Evolutionary conservation across 1,284 basidiomycete genomes (phyloP), one percentile per base, ranked within the genome.

Genomic region (Filobasidium uniguttulatum): DNA sequence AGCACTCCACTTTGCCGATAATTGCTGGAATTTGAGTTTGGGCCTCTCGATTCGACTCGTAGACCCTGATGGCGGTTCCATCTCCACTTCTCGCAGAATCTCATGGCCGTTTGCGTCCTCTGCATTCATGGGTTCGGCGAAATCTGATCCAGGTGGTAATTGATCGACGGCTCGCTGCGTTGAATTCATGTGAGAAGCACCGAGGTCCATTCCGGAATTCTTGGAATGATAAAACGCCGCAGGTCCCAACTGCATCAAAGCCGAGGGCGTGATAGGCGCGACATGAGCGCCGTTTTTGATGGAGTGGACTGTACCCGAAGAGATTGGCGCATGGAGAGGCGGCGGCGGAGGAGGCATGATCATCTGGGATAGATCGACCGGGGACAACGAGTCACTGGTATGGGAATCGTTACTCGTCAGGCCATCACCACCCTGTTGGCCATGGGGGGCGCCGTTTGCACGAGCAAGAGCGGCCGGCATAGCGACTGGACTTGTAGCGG

Each of bases 261-360:
- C 83, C 0, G 85, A 82, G 0, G 87, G 86, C 0, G 87, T 91
- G 47, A 86, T 84, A 5, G 86, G 87, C 9, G 77, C 77, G 41
- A 87, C 25, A 7, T 31, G 30, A 33, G 62, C 63, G 25, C 53
- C 59, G 25, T 43, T 55, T 23, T 44, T 52, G 46, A 49, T 31
- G 50, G 46, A 57, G n/a, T n/a, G n/a, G n/a, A n/a, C n/a, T n/a
- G n/a, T n/a, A n/a, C n/a, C n/a, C n/a, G n/a, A n/a, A n/a, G n/a
- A n/a, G n/a, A n/a, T n/a, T n/a, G n/a, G n/a, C n/a, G n/a, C 12
- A 34, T 52, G 17, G 61, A 63, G 4, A 5, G 74, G 75, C 7
- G 74, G 74, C 5, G 77, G 77, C 9, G 81, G 85, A n/a, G 83
- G 83, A 2, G 81, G 81, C 82, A 85, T 83, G 6, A 81, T 77